Evolutionary conservation across 208 protist species (phyloP).

Genomic region (Acanthamoeba divionensis): DNA sequence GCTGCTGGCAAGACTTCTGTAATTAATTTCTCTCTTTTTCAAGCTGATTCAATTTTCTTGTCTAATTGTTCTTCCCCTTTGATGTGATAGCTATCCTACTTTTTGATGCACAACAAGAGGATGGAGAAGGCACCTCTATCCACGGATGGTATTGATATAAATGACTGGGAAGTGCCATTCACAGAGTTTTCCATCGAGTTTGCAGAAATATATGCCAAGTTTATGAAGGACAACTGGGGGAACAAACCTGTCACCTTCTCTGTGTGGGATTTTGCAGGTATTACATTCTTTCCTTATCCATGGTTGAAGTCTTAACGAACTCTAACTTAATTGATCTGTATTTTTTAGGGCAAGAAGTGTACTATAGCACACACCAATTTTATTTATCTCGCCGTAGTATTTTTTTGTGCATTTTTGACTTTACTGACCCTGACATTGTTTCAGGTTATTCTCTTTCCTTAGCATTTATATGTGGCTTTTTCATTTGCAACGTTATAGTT

Average conservation of each 20-base stretch:
- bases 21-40: background rate
- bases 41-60: background rate
- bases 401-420: slow-evolving; percentile 50
- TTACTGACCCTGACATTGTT: slow-evolving; percentile 53
- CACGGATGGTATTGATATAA: slow-evolving; percentile 38
- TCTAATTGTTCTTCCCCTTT: too few relatives aligned
- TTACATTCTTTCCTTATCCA: too few relatives aligned
- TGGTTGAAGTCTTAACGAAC: too few relatives aligned
- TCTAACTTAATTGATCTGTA: too few relatives aligned
- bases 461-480: background rate
- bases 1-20: slow-evolving; percentile 37
- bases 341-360: slow-evolving; percentile 53
- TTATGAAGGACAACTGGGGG: slow-evolving; percentile 46
- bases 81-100: slow-evolving; percentile 38
- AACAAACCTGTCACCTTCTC: slow-evolving; percentile 29
- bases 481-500: background rate
- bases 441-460: background rate
- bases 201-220: slow-evolving; percentile 5
- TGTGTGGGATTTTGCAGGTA: slow-evolving; percentile 54
- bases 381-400: slow-evolving; percentile 1
- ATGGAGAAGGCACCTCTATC: slow-evolving; percentile 40
- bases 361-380: slow-evolving; percentile 53
- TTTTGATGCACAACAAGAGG: slow-evolving; percentile 4
- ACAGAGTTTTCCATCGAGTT: slow-evolving; percentile 1
- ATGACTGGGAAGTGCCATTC: slow-evolving; percentile 27